phyloP scores from a whole-genome alignment of 2,329 filamentous ascomycete species.

The Xylariomycetidae sp. region DNA sequence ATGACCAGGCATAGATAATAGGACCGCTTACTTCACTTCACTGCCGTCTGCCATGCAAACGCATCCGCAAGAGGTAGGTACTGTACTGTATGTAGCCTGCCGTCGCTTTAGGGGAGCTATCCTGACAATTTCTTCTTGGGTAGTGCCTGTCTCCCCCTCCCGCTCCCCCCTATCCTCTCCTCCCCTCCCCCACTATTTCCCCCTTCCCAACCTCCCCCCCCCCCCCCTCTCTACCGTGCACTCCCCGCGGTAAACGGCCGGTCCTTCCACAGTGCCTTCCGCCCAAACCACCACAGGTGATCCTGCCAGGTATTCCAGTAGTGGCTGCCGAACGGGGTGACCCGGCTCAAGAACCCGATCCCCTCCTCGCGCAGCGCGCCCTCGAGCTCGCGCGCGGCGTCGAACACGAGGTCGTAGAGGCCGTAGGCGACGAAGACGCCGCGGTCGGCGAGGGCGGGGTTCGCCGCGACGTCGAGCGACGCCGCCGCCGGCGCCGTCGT shows the following conservation, averaged over 20 bases:
- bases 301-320: constrained; percentile 27
- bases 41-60: too few relatives aligned
- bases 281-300: constrained; percentile 23
- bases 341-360: constrained; percentile 13
- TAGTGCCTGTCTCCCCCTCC: too few relatives aligned
- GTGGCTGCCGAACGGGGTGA: constrained; percentile 22
- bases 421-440: constrained; percentile 23
- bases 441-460: constrained; percentile 13
- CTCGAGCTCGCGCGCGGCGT: constrained; percentile 16
- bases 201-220: background rate
- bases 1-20: too few relatives aligned
- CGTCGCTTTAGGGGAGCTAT: too few relatives aligned
- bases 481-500: constrained; percentile 13
- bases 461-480: constrained; percentile 9
- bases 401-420: constrained; percentile 22
- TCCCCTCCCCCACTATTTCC: background rate
- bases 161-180: too few relatives aligned
- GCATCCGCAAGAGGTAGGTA: too few relatives aligned
- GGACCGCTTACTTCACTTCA: too few relatives aligned
- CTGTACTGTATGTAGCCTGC: too few relatives aligned
- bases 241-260: constrained; percentile 15
- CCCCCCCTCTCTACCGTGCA: background rate
- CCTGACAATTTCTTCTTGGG: too few relatives aligned
- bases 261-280: constrained; percentile 22
- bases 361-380: constrained; percentile 13